Conservation (phyloP, 805 yeast species). For the Kuraishia hungarica region DNA sequence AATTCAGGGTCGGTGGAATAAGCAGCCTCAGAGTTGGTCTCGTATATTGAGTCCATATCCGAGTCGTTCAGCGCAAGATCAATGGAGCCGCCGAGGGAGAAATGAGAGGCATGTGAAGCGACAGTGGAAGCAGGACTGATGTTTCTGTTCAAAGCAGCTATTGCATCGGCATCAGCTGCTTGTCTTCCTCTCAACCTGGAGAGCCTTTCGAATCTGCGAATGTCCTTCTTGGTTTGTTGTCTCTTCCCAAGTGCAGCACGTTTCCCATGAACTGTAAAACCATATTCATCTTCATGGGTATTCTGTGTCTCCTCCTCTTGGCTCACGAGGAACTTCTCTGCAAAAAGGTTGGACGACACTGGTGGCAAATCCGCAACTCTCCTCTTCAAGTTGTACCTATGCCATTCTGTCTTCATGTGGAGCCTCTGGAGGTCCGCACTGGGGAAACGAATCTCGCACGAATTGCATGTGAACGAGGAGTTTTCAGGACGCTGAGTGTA, state of each 20-base stretch:
- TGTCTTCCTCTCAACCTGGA: constrained; percentile 22
- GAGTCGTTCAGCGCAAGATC: constrained; percentile 1
- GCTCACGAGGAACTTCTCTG: constrained; percentile 7
- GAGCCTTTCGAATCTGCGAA: constrained; percentile 18
- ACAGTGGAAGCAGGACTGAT: constrained; percentile 48
- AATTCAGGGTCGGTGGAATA: constrained; percentile 1
- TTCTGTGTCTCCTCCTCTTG: constrained; percentile 6
- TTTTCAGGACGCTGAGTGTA: not conserved
- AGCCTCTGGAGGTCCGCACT: constrained; percentile 33
- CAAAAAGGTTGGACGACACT: constrained; percentile 28
- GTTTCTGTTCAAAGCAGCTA: constrained; percentile 20
- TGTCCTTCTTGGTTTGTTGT: constrained; percentile 31
- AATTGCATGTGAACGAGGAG: constrained; percentile 23
- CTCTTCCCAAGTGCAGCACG: constrained; percentile 16
- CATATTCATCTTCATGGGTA: constrained; percentile 43
- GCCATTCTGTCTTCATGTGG: constrained; percentile 45
- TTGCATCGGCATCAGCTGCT: constrained; percentile 3
- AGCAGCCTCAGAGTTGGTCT: not conserved
- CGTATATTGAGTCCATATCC: constrained; percentile 3
- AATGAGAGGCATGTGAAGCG: constrained; percentile 43
- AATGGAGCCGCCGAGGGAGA: constrained; percentile 40
- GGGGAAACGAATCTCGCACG: constrained; percentile 32
- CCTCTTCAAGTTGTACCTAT: constrained; percentile 39
- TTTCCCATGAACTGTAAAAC: constrained; percentile 32
- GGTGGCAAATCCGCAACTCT: constrained; percentile 38